These are phyloP conservation scores for Roridomyces roridus DNA, from an alignment of 768 basidiomycete species.

Conservation along the genomic window DNA sequence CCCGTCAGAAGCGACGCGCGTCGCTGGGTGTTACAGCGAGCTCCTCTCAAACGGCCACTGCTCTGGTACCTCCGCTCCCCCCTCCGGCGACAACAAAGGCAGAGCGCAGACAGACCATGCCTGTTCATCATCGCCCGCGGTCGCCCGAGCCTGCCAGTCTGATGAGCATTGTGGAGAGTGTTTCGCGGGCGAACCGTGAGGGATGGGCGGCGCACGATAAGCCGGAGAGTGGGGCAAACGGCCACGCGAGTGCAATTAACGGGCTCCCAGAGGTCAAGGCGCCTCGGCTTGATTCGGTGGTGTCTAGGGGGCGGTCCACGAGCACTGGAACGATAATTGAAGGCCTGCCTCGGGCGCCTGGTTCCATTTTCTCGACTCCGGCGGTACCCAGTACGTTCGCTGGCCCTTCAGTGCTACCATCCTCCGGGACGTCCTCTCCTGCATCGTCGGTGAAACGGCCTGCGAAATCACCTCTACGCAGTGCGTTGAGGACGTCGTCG, in stretches of 20 bases:
- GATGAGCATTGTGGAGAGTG: conserved; percentile 74
- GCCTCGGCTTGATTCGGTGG: conserved; percentile 47
- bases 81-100: neutral
- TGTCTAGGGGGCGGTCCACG: conserved; percentile 33
- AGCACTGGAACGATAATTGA: conserved; percentile 17
- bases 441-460: conserved; percentile 30
- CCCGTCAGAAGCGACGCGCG: conserved; percentile 23
- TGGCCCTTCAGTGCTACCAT: conserved; percentile 2
- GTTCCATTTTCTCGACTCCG: conserved; percentile 38
- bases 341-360: conserved; percentile 39
- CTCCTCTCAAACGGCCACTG: conserved; percentile 2
- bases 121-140: conserved; percentile 14
- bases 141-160: conserved; percentile 42
- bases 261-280: conserved; percentile 53
- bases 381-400: conserved; percentile 15
- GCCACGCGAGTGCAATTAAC: conserved; percentile 17
- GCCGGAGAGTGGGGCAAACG: conserved; percentile 26
- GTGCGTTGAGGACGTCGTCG: conserved; percentile 66
- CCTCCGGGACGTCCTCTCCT: conserved; percentile 8
- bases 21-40: conserved; percentile 16
- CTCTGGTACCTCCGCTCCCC: conserved; percentile 8
- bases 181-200: conserved; percentile 48
- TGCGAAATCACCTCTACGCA: conserved; percentile 59
- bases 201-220: conserved; percentile 24
- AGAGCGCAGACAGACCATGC: conserved; percentile 26